Evolutionary conservation across 2,329 filamentous ascomycete genomes (phyloP), one percentile per base, ranked within the genome.

Genomic region (Calycina herbarum): DNA sequence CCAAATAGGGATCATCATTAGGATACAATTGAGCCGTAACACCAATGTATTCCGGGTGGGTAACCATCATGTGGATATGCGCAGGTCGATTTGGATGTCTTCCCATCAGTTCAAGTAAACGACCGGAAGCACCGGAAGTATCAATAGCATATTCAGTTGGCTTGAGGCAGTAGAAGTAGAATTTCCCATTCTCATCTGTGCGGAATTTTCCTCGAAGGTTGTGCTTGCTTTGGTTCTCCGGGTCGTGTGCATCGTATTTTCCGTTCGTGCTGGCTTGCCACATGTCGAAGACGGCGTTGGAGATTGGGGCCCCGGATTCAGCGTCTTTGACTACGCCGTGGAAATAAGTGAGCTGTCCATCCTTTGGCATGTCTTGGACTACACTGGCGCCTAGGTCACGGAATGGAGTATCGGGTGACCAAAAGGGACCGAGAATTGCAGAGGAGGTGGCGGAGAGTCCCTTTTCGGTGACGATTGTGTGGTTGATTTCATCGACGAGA

Each of bases 21-120:
- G 93, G 90, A 74, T 93, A 94, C 64, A 95, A 87, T 76, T 95
- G 91, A 0, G 89, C 91, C 0, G 89, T 90, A 59, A 96, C 83
- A 0, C 88, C 82, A 72, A 87, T 89, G 79, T 89, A 88, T 7
- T 84, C 84, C 1, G 84, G 81, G 13, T 82, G 80, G 33, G 82
- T 81, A 75, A 84, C 79, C 81, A 54, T 54, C 48, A 54, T 27
- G 73, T 88, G 86, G 59, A 88, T 83, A 70, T 88, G 86, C 2
- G 85, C 85, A 1, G 86, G 86, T 15, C 86, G 79, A 75, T 79
- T 85, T 15, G 83, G 79, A 68, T 85, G 83, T 38, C 86, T 81
- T 69, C 86, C 85, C 67, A 88, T 80, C 35, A 86, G 71, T 13
- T 75, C 69, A 17, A 88, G 79, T 13, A 88, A 76, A 63, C 82